Base-by-base conservation (phyloP, 2,329 filamentous ascomycete species). In the Aspergillus costaricaensis region DNA sequence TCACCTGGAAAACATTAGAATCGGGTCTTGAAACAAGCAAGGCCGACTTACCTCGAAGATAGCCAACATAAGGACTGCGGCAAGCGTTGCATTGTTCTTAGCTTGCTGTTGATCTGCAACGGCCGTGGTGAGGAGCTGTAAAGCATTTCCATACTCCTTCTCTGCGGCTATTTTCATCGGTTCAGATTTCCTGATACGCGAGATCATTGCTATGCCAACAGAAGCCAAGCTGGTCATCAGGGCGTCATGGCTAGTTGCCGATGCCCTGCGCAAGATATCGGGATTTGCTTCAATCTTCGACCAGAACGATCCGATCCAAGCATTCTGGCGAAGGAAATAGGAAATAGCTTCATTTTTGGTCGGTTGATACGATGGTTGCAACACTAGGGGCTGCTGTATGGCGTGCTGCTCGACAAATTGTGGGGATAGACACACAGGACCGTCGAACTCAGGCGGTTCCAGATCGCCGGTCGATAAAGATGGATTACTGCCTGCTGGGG, bases 1-100 rank as follows among this genome's bases (percentile, higher is more conserved):
- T 67, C 27, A 77, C 65, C 76, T 78, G 21, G n/a, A 21, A 23
- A 10, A 15, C 27, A 53, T 64, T 64, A 65, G 55, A 5, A 17
- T 36, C 41, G 17, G 17, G 48, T 12, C 7, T 48, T 27, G 10
- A 38, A 55, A 4, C 15, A 32, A 38, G 41, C 14, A 17, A 17
- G 43, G 10, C n/a, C 9, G 38, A 27, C 76, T 67, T 73, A 87
- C 85, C 79, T 88, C 86, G 62, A 86, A 88, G 70, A 87, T 78
- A 50, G 85, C 85, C 64, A 88, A 80, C 66, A 85, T 79, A 44
- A 88, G 77, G 30, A 87, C 82, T 7, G 82, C 79, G 64, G 86
- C 77, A 15, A 83, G 78, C 9, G 82, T 77, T 49, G 81, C 74
- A 60, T 77, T 75, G 21, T 71, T 67, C 41, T 67, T 76, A n/a